phyloP scores from a whole-genome alignment of 2,329 filamentous ascomycete genomes.

The Magnaporthiopsis poae region DNA sequence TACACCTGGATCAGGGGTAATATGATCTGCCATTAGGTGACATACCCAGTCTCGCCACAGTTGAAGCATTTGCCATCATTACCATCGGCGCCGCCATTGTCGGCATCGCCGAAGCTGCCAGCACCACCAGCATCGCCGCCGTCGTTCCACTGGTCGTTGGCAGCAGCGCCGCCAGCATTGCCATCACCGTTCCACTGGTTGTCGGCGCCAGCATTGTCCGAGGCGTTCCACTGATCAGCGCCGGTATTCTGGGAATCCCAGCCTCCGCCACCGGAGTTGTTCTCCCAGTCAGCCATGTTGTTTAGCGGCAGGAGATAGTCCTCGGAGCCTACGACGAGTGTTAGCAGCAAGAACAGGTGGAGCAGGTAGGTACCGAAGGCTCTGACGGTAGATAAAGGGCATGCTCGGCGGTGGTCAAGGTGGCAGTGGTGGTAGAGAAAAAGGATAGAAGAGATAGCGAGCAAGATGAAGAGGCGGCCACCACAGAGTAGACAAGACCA shows the following conservation, averaged over 20 bases:
- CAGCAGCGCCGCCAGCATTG: not conserved
- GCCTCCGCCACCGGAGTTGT: not conserved
- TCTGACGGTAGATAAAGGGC: not conserved
- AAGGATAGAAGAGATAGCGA: not conserved
- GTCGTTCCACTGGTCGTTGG: not conserved
- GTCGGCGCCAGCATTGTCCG: not conserved
- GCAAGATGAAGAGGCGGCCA: not conserved
- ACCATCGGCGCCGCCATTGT: slow-evolving; percentile 15
- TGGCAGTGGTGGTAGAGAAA: not conserved
- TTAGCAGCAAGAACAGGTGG: not conserved
- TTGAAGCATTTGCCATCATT: slow-evolving; percentile 47
- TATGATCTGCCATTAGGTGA: not conserved
- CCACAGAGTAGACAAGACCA: not conserved
- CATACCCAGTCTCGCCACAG: slow-evolving; percentile 44
- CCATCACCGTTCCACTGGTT: not conserved
- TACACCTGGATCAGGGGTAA: not conserved
- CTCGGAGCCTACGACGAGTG: not conserved
- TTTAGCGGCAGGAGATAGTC: not conserved
- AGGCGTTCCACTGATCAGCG: not conserved
- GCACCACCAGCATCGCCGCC: slow-evolving; percentile 3
- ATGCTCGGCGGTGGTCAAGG: not conserved
- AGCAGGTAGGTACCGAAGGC: not conserved
- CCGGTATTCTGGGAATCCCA: not conserved
- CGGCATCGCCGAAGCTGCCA: slow-evolving; percentile 9
- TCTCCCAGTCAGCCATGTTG: not conserved